Base-by-base conservation (phyloP, 495 filamentous ascomycete genomes). In the Delitschia confertaspora region DNA sequence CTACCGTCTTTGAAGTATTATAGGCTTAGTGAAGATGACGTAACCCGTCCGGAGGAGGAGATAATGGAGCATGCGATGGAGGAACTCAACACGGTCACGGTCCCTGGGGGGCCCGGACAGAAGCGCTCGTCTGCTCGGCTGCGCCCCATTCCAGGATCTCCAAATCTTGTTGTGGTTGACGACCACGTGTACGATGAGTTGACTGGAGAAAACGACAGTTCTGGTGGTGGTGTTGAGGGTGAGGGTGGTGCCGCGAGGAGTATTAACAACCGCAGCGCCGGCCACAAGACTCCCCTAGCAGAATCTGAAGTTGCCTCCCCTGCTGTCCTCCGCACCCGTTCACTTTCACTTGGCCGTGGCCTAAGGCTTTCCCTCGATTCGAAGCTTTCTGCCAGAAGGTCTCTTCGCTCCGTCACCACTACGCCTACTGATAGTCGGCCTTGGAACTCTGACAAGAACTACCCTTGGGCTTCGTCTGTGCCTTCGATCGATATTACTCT, bases 381-480 rank as follows among this genome's bases (percentile, higher is more conserved):
- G 10, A 25, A 34, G 18, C 45, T 47, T 2, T 37, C 47, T 0
- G n/a, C 42, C 13, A 33, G 41, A 17, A 30, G 45, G 14, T 47
- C 51, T 22, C 33, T 56, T 6, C 41, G 42, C 1, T 51, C 52
- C 2, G 13, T 47, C 7, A 25, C 17, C 8, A 32, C 29, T 21
- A 53, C 49, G 6, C 49, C 53, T 22, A 43, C 44, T 11, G 54
- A 53, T 4, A 49, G 41, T 8, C 56, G 61, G 9, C 63, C 61
- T 0, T 63, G 61, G 62, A 66, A 65, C 39, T 38, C 51, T 18
- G 62, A 62, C 30, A 55, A 56, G 40, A 66, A 58, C 49, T 66
- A 64, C 46, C 61, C 61, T 16, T 66, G 61, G 61, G 41, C 55
- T 24, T 42, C 52, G 18, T 45, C 43, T 0, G 42, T 47, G 8